phyloP scores from a whole-genome alignment of 176 grass and related monocot species.

The Musa acuminata region DNA sequence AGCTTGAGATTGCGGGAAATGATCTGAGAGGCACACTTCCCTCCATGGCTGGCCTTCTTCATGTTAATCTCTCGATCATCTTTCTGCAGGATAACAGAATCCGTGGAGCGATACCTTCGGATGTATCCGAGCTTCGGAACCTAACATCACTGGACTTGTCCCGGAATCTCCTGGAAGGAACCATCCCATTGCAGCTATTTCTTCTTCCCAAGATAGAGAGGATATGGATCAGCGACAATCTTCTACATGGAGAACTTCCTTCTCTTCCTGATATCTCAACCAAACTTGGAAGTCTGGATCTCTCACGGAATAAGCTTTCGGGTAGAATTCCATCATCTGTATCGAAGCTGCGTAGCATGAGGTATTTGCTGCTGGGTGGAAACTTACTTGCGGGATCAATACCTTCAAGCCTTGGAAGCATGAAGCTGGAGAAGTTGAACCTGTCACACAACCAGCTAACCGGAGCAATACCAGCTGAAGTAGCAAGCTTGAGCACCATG shows the following conservation, averaged over 20 bases:
- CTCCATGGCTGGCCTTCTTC: background rate
- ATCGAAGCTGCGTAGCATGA: constrained; percentile 1
- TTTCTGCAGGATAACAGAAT: constrained; percentile 5
- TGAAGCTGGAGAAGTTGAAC: constrained; percentile 1
- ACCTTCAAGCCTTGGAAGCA: background rate
- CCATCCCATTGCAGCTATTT: constrained; percentile 2
- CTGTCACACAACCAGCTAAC: constrained; percentile 11
- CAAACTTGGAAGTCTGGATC: constrained; percentile 1
- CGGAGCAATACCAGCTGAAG: background rate
- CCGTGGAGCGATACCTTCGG: background rate
- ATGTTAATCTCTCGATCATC: background rate
- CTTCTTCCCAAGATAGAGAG: constrained; percentile 10
- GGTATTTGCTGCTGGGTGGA: background rate
- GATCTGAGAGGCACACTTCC: background rate
- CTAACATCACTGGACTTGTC: background rate
- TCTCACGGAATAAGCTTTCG: background rate
- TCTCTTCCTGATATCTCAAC: background rate
- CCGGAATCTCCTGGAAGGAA: background rate
- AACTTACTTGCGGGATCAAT: background rate
- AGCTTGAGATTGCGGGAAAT: background rate
- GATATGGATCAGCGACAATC: background rate
- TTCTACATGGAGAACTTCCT: constrained; percentile 6
- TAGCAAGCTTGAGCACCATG: background rate
- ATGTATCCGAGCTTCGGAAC: constrained; percentile 5
- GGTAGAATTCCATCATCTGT: constrained; percentile 8